Base-by-base conservation (phyloP, 805 yeast species). In the Isabelozyma heimii region DNA sequence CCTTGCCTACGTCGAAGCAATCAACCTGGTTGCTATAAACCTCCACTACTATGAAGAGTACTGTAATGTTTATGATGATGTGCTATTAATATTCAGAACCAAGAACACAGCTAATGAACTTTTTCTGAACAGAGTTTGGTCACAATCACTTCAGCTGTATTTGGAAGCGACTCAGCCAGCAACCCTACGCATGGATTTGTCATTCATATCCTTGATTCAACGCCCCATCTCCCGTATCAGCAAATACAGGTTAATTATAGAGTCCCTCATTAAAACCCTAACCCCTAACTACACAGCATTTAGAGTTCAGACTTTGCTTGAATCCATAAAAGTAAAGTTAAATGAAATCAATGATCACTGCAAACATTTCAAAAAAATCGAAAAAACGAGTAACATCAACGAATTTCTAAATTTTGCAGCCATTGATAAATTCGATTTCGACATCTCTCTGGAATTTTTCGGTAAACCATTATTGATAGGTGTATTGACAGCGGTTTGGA, bases 201-300 rank as follows among this genome's bases (percentile, higher is more conserved):
- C 86, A 4, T 80, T 83, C 44, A 56, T 61, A 30, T 81, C 86
- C 0, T 67, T 83, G 52, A 61, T 80, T 27, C 83, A 81, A 54
- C 75, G 73, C 60, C 87, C 88, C 3, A 67, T 80, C 9, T 62
- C 76, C 39, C 61, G 87, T 52, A 65, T 79, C 8, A 61, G 76
- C 3, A 79, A 80, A 53, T 82, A 82, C 56, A 70, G 74, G 47
- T 63, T 82, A 35, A 70, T 82, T n/a, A 53, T 80, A n/a, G 79
- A 77, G 28, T 65, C 77, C 0, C 52, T 77, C 38, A 50, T 30
- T 10, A 9, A 30, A 30, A 30, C n/a, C 8, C 8, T 30, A 30
- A 30, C 35, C 8, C 24, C 24, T 20, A 20, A 20, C 24, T 20
- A 20, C 6, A 20, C 24, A 2, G 24, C 24, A 5, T 20, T 20